Evolutionary conservation across 2,329 filamentous ascomycete genomes (phyloP), one percentile per base, ranked within the genome.

Genomic region (Aspergillus pseudonomiae): DNA sequence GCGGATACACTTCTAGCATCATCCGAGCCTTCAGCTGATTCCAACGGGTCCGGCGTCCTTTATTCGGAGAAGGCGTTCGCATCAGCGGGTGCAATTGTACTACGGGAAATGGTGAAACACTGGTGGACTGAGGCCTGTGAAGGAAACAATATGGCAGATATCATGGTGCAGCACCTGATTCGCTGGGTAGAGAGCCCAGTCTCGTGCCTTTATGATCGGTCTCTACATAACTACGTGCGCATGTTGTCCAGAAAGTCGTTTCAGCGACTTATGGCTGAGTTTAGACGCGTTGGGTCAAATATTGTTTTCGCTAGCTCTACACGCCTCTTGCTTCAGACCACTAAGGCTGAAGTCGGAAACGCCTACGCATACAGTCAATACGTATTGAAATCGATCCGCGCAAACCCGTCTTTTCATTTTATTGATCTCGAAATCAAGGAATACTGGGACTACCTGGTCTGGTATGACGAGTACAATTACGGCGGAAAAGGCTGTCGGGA

Each of bases 401-500:
- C 89, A 62, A 97, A 97, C 73, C 93, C 95, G 0, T 85, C 97
- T 0, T 99, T 99, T 80, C 92, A 97, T 77, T 99, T 99, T 75
- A 89, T 99, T 67, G 95, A 99, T 72, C 84, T 99, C 3, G 92
- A 97, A 71, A 95, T 99, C 78, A 97, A 94, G 70, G 95, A 99
- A 76, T 99, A 97, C 78, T 99, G 95, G 95, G 95, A 99, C 77
- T 98, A 97, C 73, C 88, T 99, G 0, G 89, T 97, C 4, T 99
- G 95, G 95, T 98, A 98, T 70, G 95, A 99, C 71, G 93, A 97
- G 78, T 97, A 94, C 84, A 99, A 99, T 82, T 98, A 98, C 73
- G 96, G 95, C 61, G 95, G 95, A 65, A 96, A 96, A 73, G 95
- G 92, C 4, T 97, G 93, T 69, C 88, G 90, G 57, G 88, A 95